Evolutionary conservation across 257 asterid species (phyloP).

Genomic region (Solanum lignicaule): DNA sequence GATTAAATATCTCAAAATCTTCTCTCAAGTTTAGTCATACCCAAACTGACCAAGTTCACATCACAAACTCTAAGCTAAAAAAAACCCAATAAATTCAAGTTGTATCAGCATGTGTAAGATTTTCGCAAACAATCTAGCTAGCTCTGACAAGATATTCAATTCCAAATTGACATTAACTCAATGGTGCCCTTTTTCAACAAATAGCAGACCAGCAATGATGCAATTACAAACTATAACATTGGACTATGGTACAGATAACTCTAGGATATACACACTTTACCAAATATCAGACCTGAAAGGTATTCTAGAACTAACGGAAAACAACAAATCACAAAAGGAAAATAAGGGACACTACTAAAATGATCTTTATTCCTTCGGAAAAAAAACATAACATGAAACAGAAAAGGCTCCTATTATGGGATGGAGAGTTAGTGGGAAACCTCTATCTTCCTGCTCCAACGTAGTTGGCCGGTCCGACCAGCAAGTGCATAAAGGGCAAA

Average conservation of each 20-base stretch:
- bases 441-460: constrained; percentile 88
- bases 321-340: not conserved
- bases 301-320: not conserved
- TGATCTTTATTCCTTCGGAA: not conserved
- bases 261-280: not conserved
- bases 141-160: not conserved
- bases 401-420: not conserved
- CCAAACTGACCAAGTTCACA: not conserved
- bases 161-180: not conserved
- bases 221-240: not conserved
- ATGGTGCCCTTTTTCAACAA: not conserved
- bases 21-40: not conserved
- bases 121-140: not conserved
- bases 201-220: not conserved
- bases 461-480: constrained; percentile 78
- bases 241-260: not conserved
- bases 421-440: constrained; percentile 11
- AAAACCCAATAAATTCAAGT: not conserved
- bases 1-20: not conserved
- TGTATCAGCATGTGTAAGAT: not conserved
- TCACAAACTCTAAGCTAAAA: not conserved
- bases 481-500: constrained; percentile 91
- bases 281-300: not conserved
- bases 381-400: not conserved
- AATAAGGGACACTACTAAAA: not conserved